Evolutionary conservation across 2,329 filamentous ascomycete species (phyloP).

Genomic region (Phaeosphaeriaceae sp.): DNA sequence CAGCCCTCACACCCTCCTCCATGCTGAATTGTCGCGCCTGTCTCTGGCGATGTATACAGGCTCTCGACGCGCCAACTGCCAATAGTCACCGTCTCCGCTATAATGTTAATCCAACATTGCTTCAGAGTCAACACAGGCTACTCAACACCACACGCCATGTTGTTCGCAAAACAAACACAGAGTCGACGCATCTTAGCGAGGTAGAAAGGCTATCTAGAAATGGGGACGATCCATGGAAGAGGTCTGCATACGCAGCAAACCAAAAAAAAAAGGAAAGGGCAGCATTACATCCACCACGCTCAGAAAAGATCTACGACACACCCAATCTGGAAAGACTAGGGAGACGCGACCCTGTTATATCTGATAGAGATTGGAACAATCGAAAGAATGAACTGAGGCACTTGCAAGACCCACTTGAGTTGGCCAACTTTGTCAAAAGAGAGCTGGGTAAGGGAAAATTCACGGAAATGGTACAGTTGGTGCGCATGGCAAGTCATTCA

Average conservation of each 20-base stretch:
- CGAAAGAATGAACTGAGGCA: conserved; percentile 65
- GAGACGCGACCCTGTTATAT: conserved; percentile 31
- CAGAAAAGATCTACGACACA: conserved; percentile 8
- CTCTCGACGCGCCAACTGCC: conserved; percentile 42
- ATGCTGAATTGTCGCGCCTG: conserved; percentile 57
- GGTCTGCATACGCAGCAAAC: conserved; percentile 31
- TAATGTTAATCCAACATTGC: conserved; percentile 24
- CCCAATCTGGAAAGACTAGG: conserved; percentile 32
- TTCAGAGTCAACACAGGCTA: conserved; percentile 25
- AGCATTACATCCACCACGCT: conserved; percentile 20
- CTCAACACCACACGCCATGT: conserved; percentile 15
- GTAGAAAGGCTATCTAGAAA: conserved; percentile 15
- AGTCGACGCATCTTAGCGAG: conserved; percentile 8
- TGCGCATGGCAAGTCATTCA: conserved; percentile 70
- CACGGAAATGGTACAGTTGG: conserved; percentile 71
- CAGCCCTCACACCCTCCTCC: conserved; percentile 18
- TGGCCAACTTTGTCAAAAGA: conserved; percentile 70
- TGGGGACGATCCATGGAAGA: conserved; percentile 32
- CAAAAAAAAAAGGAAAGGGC: conserved; percentile 31
- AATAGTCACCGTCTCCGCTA: conserved; percentile 28
- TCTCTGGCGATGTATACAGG: conserved; percentile 51
- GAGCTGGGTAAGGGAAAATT: conserved; percentile 65
- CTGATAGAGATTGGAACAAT: conserved; percentile 37
- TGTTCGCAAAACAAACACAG: conserved; percentile 11
- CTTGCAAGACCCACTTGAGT: conserved; percentile 72